These are phyloP conservation scores for Claviceps quebecensis DNA, from an alignment of 2,329 filamentous ascomycete species.

Conservation along the genomic window DNA sequence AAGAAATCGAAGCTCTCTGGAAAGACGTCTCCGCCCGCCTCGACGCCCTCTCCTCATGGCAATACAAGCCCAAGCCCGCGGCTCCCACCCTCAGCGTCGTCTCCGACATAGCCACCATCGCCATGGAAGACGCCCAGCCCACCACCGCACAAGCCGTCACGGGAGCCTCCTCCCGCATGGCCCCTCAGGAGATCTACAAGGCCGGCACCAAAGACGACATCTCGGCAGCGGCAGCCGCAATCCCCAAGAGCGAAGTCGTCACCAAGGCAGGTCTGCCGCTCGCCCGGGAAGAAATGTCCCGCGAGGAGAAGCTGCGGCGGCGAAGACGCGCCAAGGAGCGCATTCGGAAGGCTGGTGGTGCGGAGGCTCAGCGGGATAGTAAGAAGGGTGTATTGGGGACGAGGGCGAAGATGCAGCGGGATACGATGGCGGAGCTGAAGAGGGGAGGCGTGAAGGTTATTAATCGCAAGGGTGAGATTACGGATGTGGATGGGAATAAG, in stretches of 20 bases:
- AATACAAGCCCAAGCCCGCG: conserved; percentile 83
- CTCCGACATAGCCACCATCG: conserved; percentile 77
- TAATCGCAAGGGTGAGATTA: conserved; percentile 74
- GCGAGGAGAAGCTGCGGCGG: conserved; percentile 68
- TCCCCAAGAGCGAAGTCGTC: conserved; percentile 57
- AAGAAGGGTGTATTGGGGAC: conserved; percentile 29
- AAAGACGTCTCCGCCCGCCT: conserved; percentile 65
- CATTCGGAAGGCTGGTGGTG: conserved; percentile 52
- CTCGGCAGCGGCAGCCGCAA: conserved; percentile 30
- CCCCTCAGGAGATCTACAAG: conserved; percentile 87
- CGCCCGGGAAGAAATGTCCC: conserved; percentile 70
- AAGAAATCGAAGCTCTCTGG: conserved; percentile 74
- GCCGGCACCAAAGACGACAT: conserved; percentile 35
- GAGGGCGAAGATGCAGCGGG: conserved; percentile 35
- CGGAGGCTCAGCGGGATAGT: conserved; percentile 12
- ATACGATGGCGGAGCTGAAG: conserved; percentile 54
- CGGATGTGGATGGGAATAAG: conserved; percentile 72
- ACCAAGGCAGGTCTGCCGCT: conserved; percentile 65
- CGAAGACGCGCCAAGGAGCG: conserved; percentile 77
- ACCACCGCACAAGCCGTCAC: conserved; percentile 62
- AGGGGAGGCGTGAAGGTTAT: conserved; percentile 86
- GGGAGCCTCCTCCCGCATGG: conserved; percentile 59
- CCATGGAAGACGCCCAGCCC: conserved; percentile 91
- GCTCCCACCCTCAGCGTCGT: conserved; percentile 76
- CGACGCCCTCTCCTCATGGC: conserved; percentile 82